Conservation (phyloP, 2,329 filamentous ascomycete genomes). For the Penicillium sp. region DNA sequence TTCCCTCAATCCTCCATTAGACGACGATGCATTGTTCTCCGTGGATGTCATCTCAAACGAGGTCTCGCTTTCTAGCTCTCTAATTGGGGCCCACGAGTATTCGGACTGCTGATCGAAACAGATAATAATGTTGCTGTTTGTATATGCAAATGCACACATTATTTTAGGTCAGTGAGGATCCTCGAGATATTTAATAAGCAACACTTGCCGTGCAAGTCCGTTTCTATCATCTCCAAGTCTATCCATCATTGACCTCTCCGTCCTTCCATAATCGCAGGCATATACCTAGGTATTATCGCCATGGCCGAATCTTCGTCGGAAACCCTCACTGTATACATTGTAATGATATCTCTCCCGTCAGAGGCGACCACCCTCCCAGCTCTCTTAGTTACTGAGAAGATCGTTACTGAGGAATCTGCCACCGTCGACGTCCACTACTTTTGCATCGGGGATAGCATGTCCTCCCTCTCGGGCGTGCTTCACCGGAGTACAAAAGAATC, state of each 20-base stretch:
- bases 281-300: background rate
- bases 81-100: background rate
- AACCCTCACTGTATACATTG: background rate
- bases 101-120: background rate
- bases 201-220: background rate
- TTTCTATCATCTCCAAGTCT: background rate
- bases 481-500: too few species aligned
- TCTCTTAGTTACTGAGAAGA: background rate
- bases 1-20: background rate
- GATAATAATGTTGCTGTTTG: background rate
- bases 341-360: too few species aligned
- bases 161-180: background rate
- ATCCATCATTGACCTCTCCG: background rate
- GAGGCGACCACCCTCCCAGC: too few species aligned
- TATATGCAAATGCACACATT: background rate
- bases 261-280: too few species aligned
- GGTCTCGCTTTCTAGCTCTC: too few species aligned
- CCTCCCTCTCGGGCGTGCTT: too few species aligned
- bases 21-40: background rate
- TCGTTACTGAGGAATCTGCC: too few species aligned
- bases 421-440: background rate
- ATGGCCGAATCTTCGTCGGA: background rate
- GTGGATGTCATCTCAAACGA: background rate
- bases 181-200: background rate
- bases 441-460: background rate